Conservation (phyloP, 2,329 filamentous ascomycete genomes). For the Leptographium radiaticola region DNA sequence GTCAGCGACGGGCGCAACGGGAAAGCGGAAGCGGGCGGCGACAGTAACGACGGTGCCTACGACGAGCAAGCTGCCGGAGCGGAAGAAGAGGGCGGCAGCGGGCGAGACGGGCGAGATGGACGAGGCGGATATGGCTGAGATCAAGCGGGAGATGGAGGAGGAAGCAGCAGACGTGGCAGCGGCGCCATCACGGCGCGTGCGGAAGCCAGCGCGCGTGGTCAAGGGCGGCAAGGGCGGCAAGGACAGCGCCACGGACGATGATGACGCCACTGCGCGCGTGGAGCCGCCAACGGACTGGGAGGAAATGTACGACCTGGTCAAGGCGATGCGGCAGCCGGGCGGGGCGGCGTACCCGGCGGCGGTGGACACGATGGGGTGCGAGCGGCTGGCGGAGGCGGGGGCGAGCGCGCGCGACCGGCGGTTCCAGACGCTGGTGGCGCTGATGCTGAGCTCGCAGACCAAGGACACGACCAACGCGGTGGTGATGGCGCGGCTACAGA, state of each 20-base stretch:
- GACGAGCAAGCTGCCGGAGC: not conserved
- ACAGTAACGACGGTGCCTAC: slow-evolving; percentile 12
- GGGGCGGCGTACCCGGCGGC: slow-evolving; percentile 57
- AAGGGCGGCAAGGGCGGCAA: not conserved
- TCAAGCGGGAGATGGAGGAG: not conserved
- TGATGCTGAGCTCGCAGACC: slow-evolving; percentile 89
- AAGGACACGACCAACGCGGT: slow-evolving; percentile 84
- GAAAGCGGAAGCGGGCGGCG: slow-evolving; percentile 18
- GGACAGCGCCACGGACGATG: not conserved
- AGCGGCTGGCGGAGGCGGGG: slow-evolving; percentile 48
- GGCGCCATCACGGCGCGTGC: slow-evolving; percentile 2
- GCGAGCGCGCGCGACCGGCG: slow-evolving; percentile 46
- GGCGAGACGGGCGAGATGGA: not conserved
- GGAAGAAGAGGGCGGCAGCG: not conserved
- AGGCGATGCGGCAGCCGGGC: slow-evolving; percentile 55
- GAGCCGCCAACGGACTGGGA: slow-evolving; percentile 72
- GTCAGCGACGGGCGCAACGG: slow-evolving; percentile 5
- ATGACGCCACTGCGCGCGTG: slow-evolving; percentile 13
- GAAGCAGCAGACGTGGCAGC: not conserved
- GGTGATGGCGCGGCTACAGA: slow-evolving; percentile 68
- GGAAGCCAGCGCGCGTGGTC: slow-evolving; percentile 15
- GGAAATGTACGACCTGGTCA: slow-evolving; percentile 63
- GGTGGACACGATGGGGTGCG: slow-evolving; percentile 97
- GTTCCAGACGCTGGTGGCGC: slow-evolving; percentile 73
- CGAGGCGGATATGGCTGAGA: not conserved